phyloP scores from a whole-genome alignment of 2,329 filamentous ascomycete genomes.

The Venturiaceae sp. region DNA sequence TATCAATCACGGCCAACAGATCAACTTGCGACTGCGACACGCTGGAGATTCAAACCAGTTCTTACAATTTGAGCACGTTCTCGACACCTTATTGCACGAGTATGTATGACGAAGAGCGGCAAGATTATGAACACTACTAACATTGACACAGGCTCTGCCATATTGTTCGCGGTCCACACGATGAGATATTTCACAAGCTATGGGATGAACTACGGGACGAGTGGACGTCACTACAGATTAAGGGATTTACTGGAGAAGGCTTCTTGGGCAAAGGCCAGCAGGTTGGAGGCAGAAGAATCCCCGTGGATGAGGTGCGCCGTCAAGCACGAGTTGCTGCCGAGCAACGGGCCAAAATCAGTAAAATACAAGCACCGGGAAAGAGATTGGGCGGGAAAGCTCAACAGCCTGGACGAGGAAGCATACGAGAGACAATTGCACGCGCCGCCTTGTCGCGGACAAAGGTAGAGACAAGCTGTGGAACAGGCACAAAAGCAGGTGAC shows the following conservation, averaged over 20 bases:
- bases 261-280: slow-evolving; percentile 69
- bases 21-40: slow-evolving; percentile 74
- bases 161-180: slow-evolving; percentile 74
- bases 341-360: slow-evolving; percentile 48
- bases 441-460: neutral
- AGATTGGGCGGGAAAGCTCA: neutral
- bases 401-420: neutral
- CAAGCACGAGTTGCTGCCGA: slow-evolving; percentile 67
- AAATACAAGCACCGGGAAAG: slow-evolving; percentile 13
- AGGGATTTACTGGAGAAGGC: slow-evolving; percentile 85
- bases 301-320: slow-evolving; percentile 62
- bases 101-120: slow-evolving; percentile 20
- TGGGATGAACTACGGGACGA: slow-evolving; percentile 89
- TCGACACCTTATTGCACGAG: slow-evolving; percentile 92
- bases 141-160: slow-evolving; percentile 53
- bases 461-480: slow-evolving; percentile 59
- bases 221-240: slow-evolving; percentile 62
- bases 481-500: slow-evolving; percentile 53
- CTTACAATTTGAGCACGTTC: slow-evolving; percentile 65
- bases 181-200: slow-evolving; percentile 70
- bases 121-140: slow-evolving; percentile 11
- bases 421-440: slow-evolving; percentile 1
- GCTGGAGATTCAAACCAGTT: slow-evolving; percentile 67
- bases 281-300: slow-evolving; percentile 53
- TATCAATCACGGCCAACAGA: slow-evolving; percentile 64